Evolutionary conservation across 768 basidiomycete species (phyloP), one percentile per base, ranked within the genome.

Genomic region (Leccinum ochraceum): DNA sequence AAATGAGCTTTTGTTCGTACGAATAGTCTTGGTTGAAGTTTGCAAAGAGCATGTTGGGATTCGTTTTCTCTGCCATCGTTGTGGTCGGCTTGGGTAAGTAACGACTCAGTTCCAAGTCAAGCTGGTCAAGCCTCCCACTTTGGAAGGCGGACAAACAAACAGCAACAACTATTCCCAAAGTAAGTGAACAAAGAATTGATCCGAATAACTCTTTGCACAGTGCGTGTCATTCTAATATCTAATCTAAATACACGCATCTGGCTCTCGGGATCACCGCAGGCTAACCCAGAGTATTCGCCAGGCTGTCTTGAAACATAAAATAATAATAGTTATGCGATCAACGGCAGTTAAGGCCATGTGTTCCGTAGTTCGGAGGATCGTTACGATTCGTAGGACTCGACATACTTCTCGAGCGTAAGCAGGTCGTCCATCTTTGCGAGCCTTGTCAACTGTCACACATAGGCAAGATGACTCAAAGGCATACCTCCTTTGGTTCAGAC

Each of bases 11-110:
- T 0, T 0, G 17, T 22, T 71, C 89, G 58, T 74, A 95, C 87
- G 94, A 94, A 75, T 94, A 95, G 74, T 98, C 95, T 71, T 98
- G 96, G 76, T 98, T 98, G 81, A 98, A 98, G 78, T 95, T 96
- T 53, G 92, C 92, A 66, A 92, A 94, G 48, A 94, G 78, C 88
- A 85, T 84, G 70, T 78, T 83, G 39, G 78, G 74, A 49, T 80
- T 79, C 53, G 74, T 70, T 54, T 70, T 69, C 57, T 79, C 78
- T 3, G 75, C 69, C 77, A 78, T 79, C 60, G 65, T 66, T 22
- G 66, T 59, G 4, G n/a, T 44, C 49, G 61, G 48, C 37, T 53
- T 54, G 59, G 49, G 49, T 30, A 1, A 32, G 11, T 59, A 54
- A 58, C 30, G 48, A 44, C 34, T 36, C 34, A 8, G 22, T 46